Base-by-base conservation (phyloP, 2,329 filamentous ascomycete species). In the Ophiostoma himal-ulmi region DNA sequence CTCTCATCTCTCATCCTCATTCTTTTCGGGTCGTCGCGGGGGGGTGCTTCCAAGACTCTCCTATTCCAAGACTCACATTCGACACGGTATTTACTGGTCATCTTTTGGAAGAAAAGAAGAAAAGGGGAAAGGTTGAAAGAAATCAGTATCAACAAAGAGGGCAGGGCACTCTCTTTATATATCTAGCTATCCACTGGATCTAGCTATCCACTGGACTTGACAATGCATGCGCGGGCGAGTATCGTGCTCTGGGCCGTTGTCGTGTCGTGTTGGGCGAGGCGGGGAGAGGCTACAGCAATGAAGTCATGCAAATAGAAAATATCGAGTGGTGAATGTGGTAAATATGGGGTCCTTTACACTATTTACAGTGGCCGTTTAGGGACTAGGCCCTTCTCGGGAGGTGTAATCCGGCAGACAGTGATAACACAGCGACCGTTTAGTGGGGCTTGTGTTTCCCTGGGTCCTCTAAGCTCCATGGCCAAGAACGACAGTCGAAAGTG, bases 71-170 rank as follows among this genome's bases (percentile, higher is more conserved):
- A 81, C 88, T 81, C 79, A 92, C 90, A 93, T 81, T 93, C 91
- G 74, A 93, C 91, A 72, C 88, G 84, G 77, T 89, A 90, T 73
- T 87, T 82, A 41, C 86, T 86, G 54, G 86, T 89, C 86, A 89
- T 89, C 30, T 37, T 71, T 22, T 52, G 41, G 34, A 30, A 60
- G 52, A 52, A 22, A 22, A 60, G 52, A 20, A 20, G 34, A 54
- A 48, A 68, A 13, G 52, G 20, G 37, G 36, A 36, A 65, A 39
- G 34, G 6, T 37, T 39, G 39, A 20, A 64, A n/a, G 34, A 14
- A 17, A 22, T 13, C 17, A 13, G 30, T 37, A 37, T 22, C n/a
- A 34, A 62, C 22, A 17, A 62, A 62, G 57, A 34, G 26, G 26
- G 17, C 26, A 34, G 26, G 14, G 14, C 57, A 8, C n/a, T 20